Evolutionary conservation across 2,329 filamentous ascomycete species (phyloP).

Genomic region (Pseudogymnoascus sp.): DNA sequence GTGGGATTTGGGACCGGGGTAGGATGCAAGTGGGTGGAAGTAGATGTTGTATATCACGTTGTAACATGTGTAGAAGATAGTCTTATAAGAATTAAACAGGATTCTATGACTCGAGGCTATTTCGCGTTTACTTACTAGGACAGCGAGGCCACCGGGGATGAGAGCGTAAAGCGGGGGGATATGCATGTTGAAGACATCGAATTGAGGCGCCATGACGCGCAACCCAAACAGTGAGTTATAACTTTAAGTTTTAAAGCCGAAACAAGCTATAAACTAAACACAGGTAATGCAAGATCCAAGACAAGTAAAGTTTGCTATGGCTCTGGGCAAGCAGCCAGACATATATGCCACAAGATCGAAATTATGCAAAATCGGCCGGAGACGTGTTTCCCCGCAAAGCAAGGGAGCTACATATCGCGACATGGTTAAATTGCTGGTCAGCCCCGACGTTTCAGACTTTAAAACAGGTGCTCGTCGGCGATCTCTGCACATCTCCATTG

Average conservation of each 20-base stretch:
- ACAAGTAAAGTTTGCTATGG: neutral
- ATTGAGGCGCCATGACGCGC: neutral
- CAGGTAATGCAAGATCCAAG: neutral
- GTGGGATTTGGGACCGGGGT: slow-evolving; percentile 18
- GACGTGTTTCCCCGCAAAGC: neutral
- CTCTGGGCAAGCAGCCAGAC: neutral
- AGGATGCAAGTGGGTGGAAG: slow-evolving; percentile 14
- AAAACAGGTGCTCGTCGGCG: neutral
- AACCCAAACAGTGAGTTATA: neutral
- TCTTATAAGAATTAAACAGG: neutral
- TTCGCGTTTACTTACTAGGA: neutral
- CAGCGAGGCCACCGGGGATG: neutral
- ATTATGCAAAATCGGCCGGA: neutral
- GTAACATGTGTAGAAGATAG: neutral
- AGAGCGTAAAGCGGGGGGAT: neutral
- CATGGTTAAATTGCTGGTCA: neutral
- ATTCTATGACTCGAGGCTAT: neutral
- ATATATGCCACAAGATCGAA: neutral
- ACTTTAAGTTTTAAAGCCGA: neutral
- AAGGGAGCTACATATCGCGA: neutral
- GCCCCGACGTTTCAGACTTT: neutral
- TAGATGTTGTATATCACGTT: slow-evolving; percentile 10
- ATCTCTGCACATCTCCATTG: neutral
- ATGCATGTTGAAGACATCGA: neutral
- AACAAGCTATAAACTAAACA: neutral